phyloP scores from a whole-genome alignment of 1,284 basidiomycete genomes.

The Heterobasidion annosum region DNA sequence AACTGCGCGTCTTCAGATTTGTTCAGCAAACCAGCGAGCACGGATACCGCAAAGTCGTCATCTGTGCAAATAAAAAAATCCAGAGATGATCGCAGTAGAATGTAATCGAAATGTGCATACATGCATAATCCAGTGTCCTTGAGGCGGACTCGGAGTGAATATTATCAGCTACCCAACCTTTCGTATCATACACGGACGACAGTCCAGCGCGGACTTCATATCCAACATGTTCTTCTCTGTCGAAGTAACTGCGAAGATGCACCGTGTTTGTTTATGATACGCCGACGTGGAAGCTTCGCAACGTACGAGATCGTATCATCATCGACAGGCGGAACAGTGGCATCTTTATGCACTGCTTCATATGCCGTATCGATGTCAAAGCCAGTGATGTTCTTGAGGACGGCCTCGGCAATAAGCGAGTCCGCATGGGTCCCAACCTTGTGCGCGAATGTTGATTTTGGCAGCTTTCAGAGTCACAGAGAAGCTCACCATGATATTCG shows the following conservation, averaged over 20 bases:
- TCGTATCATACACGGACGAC: slow-evolving; percentile 53
- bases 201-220: slow-evolving; percentile 79
- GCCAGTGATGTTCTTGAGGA: slow-evolving; percentile 51
- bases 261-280: too few relatives aligned
- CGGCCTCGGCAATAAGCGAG: slow-evolving; percentile 73
- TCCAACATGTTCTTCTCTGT: slow-evolving; percentile 74
- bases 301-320: slow-evolving; percentile 49
- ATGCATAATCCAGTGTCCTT: slow-evolving; percentile 72
- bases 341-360: slow-evolving; percentile 73
- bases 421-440: slow-evolving; percentile 76
- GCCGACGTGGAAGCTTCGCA: not conserved
- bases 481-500: slow-evolving; percentile 58
- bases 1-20: slow-evolving; percentile 40
- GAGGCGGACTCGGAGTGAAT: slow-evolving; percentile 74
- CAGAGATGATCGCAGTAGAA: not conserved
- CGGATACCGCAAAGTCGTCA: slow-evolving; percentile 68
- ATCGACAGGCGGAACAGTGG: slow-evolving; percentile 53
- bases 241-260: slow-evolving; percentile 41
- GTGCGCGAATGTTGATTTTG: not conserved
- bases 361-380: slow-evolving; percentile 65
- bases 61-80: slow-evolving; percentile 32
- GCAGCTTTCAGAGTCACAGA: not conserved
- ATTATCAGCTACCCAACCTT: slow-evolving; percentile 75
- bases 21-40: slow-evolving; percentile 46
- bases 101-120: slow-evolving; percentile 27